A percentile compares a stretch with the other conserved stretches of the same genome.
phyloP scores from a whole-genome alignment of 2,329 filamentous ascomycete species.

The Fusarium dlaminii region DNA sequence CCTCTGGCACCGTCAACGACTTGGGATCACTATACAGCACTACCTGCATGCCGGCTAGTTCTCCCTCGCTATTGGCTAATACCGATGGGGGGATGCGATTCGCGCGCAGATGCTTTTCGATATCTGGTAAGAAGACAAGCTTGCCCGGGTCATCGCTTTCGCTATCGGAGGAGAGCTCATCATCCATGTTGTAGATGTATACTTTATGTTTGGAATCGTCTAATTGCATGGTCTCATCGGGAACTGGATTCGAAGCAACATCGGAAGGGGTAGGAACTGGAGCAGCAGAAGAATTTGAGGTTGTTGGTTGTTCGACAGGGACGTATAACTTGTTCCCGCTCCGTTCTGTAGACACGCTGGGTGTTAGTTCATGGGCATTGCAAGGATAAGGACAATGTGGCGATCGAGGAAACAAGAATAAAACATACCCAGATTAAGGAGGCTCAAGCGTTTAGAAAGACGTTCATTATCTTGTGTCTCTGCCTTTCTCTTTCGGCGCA shows the following conservation, averaged over 20 bases:
- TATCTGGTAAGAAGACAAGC: slow-evolving; percentile 84
- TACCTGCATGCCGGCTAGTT: slow-evolving; percentile 73
- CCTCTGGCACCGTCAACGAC: slow-evolving; percentile 78
- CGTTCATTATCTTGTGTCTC: slow-evolving; percentile 73
- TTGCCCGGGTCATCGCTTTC: slow-evolving; percentile 60
- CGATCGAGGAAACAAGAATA: not conserved
- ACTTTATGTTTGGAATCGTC: slow-evolving; percentile 89
- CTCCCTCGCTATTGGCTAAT: slow-evolving; percentile 64
- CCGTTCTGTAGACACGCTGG: slow-evolving; percentile 58
- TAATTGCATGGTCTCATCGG: slow-evolving; percentile 77
- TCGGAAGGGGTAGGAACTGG: slow-evolving; percentile 27
- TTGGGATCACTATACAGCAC: slow-evolving; percentile 86
- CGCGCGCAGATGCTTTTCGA: slow-evolving; percentile 80
- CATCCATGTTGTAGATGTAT: slow-evolving; percentile 91
- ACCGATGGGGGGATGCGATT: slow-evolving; percentile 76
- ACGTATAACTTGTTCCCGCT: slow-evolving; percentile 72
- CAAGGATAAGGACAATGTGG: not conserved
- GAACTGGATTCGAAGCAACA: slow-evolving; percentile 13
- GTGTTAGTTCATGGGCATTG: not conserved
- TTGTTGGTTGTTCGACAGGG: slow-evolving; percentile 62
- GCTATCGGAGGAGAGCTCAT: slow-evolving; percentile 73
- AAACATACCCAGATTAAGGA: slow-evolving; percentile 79
- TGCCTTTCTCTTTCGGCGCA: slow-evolving; percentile 67
- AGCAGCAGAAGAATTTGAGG: slow-evolving; percentile 36
- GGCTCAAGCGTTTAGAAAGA: slow-evolving; percentile 83